Base-by-base conservation (phyloP, 208 protist species). In the Leptomonas pyrrhocoris region DNA sequence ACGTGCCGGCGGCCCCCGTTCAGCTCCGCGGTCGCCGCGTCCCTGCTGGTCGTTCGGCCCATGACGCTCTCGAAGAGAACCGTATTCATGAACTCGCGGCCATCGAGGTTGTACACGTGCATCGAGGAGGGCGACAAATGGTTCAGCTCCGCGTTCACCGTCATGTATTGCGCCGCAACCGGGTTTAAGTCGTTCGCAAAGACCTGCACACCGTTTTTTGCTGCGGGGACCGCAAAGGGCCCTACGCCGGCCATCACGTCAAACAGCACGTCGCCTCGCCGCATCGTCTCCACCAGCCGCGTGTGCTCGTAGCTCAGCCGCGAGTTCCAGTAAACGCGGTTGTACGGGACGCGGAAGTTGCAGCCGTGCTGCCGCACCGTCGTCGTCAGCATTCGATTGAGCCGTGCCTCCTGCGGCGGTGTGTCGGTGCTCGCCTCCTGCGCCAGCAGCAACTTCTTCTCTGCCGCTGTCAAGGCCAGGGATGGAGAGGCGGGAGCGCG, bases 101-200 rank as follows among this genome's bases (percentile, higher is more conserved):
- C 98, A 73, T 99, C 98, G 64, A 98, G 77, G 73, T 98, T 99
- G 71, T 77, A 97, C 18, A 88, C 81, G 2, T 74, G 74, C 46
- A 98, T 70, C 13, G 30, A n/a, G n/a, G 59, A 61, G 3, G 65
- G 36, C 0, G 66, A 42, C 5, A 99, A 55, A 38, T 90, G 85
- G 72, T 99, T 99, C 2, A 88, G 58, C 34, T 78, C 61, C 12
- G 77, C 83, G 75, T 99, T 99, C 28, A 91, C 68, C 28, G 60
- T 50, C 76, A 99, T 87, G 57, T 88, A 97, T 70, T 98, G 83
- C 51, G 93, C 88, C 5, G 94, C 94, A 5, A 73, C 80, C 8
- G 98, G 98, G 83, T 99, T 99, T 13, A 99, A 86, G 73, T 99
- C 98, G 77, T 99, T 99, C 19, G 96, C 98, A 60, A 98, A 91